Evolutionary conservation across 2,329 filamentous ascomycete species (phyloP), one percentile per base, ranked within the genome.

Genomic region (Endoconidiophora laricicola): DNA sequence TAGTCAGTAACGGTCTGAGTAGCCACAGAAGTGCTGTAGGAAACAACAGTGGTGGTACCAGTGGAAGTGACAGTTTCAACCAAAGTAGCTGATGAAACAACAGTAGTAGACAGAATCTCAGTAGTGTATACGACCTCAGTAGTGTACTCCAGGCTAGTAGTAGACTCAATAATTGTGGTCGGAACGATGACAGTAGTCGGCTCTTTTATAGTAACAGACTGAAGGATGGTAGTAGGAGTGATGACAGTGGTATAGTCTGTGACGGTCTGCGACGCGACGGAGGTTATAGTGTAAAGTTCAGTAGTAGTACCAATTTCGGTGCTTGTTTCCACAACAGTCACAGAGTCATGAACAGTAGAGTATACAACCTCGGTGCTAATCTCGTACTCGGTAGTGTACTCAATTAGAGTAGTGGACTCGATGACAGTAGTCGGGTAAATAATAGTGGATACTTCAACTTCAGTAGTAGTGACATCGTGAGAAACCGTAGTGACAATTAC

Each of bases 141-240:
- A 14, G 29, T 48, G 45, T 48, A 41, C 12, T n/a, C 39, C 14
- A 22, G 7, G 22, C 39, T 23, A 7, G 36, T 33, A n/a, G 46
- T 33, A 16, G 39, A 33, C 14, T 12, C 18, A 6, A 39, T 29
- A 6, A 47, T 37, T 2, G 49, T 52, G 2, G 50, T 55, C 9
- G 48, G 20, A 3, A 48, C 20, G 26, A 50, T 45, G 14, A 45
- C 48, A 3, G 53, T 55, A 3, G 49, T 46, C 9, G 49, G 49
- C 14, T 41, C 44, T 16, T 14, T 24, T 1, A 51, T 24, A 10
- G 46, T 48, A 23, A 16, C 41, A 14, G n/a, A 44, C 14, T 44
- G 23, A 2, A 29, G 24, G 7, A 44, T 7, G 5, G 42, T 44
- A 5, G 49, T 46, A 9, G 49, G 49, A 22, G 44, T 44, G 29